A percentile compares a stretch with the other conserved stretches of the same genome.
phyloP scores from a whole-genome alignment of 352 stramenopile species.

The Pythium myriotylum region DNA sequence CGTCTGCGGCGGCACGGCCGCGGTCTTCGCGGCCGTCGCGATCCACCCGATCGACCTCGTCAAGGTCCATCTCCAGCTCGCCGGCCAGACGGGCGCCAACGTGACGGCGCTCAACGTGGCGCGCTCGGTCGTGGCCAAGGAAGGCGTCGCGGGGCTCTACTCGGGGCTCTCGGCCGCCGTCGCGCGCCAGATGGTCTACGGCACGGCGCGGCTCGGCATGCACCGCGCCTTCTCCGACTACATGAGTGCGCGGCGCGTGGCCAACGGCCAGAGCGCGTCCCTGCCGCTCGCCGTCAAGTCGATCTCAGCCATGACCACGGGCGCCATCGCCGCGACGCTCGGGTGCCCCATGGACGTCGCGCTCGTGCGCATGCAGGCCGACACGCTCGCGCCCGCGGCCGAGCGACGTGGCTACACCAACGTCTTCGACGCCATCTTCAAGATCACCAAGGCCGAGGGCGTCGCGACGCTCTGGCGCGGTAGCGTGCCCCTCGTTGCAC shows the following conservation, averaged over 20 bases:
- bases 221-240: slow-evolving; percentile 84
- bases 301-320: slow-evolving; percentile 69
- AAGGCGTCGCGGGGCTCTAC: slow-evolving; percentile 86
- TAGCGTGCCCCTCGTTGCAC: slow-evolving; percentile 92
- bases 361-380: slow-evolving; percentile 97
- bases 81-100: slow-evolving; percentile 76
- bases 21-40: slow-evolving; percentile 73
- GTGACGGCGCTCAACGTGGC: slow-evolving; percentile 76
- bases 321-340: slow-evolving; percentile 93
- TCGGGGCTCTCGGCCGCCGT: slow-evolving; percentile 79
- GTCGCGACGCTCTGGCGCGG: slow-evolving; percentile 90
- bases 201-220: slow-evolving; percentile 83
- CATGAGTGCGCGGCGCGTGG: slow-evolving; percentile 67
- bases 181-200: slow-evolving; percentile 86
- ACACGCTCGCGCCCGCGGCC: slow-evolving; percentile 90
- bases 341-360: slow-evolving; percentile 98
- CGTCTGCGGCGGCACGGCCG: slow-evolving; percentile 73
- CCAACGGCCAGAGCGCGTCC: slow-evolving; percentile 66
- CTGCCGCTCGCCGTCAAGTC: slow-evolving; percentile 80
- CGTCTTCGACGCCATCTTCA: slow-evolving; percentile 95
- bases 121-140: slow-evolving; percentile 76
- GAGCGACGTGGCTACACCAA: slow-evolving; percentile 98
- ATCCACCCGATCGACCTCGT: slow-evolving; percentile 92
- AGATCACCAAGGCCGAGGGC: slow-evolving; percentile 89
- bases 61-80: slow-evolving; percentile 90